Base-by-base conservation (phyloP, 2,329 filamentous ascomycete genomes). In the Zymoseptoria brevis region DNA sequence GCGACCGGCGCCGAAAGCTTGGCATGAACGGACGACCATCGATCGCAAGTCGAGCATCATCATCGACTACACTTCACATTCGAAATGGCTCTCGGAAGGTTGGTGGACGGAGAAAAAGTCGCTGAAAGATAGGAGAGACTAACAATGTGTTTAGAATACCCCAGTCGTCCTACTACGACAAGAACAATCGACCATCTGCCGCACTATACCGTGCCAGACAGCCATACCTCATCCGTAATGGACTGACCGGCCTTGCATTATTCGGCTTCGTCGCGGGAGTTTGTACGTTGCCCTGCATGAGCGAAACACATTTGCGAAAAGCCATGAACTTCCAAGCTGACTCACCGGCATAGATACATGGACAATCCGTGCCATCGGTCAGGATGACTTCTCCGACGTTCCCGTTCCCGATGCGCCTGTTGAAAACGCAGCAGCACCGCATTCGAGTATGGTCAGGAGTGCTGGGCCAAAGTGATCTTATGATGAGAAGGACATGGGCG, bases 361-460 rank as follows among this genome's bases (percentile, higher is more conserved):
- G 73, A 89, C 87, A 50, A 87, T 99, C 72, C 83, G 81, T 66
- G 90, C 90, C 57, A 89, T 99, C 71, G 90, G 93, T 50, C 94
- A 97, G 76, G 94, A 97, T 75, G 90, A 96, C 66, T 99, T 99
- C 77, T 89, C 92, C 59, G 94, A 99, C 73, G 92, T 97, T 68
- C 87, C 90, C 72, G 87, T 97, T 45, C 94, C 94, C 26, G 88
- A 90, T 72, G 79, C 82, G 56, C 87, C 89, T 53, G 74, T 76
- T 54, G 76, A 80, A 60, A 74, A 78, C n/a, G 69, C 64, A 13
- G 55, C 60, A 35, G 65, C 68, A 24, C 68, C 68, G 5, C 58
- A 68, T 53, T 61, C 58, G 9, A 64, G 56, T 19, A 62, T 58
- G 13, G 64, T 62, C 19, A 66, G 62, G 57, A 68, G 66, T 41